phyloP scores from a whole-genome alignment of 805 yeast genomes.

The Lachancea waltii region DNA sequence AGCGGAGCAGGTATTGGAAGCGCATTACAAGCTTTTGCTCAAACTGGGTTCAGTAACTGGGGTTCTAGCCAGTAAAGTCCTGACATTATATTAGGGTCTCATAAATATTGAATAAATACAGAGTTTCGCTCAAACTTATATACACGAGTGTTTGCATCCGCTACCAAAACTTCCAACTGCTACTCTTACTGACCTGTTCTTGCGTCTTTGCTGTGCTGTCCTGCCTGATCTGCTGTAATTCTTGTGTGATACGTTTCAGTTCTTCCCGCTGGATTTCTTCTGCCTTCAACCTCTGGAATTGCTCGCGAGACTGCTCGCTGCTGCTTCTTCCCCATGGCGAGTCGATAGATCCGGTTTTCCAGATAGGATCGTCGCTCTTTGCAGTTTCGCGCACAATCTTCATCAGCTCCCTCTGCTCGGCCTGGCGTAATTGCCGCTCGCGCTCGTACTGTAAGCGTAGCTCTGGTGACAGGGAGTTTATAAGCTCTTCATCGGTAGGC shows the following conservation, averaged over 20 bases:
- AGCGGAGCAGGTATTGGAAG: conserved; percentile 23
- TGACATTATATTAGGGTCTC: not conserved
- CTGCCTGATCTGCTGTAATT: conserved; percentile 37
- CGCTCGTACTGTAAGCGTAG: conserved; percentile 66
- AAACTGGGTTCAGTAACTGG: conserved; percentile 33
- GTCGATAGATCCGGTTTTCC: conserved; percentile 69
- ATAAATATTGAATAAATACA: not conserved
- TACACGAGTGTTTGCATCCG: not conserved
- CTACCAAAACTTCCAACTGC: conserved; percentile 33
- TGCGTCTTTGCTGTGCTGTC: conserved; percentile 35
- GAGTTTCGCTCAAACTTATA: not conserved
- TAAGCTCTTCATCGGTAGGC: conserved; percentile 78
- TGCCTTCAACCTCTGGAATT: conserved; percentile 38
- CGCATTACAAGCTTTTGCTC: conserved; percentile 31
- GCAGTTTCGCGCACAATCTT: conserved; percentile 58
- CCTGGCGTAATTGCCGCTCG: conserved; percentile 52
- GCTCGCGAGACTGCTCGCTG: conserved; percentile 30
- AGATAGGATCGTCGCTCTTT: conserved; percentile 66
- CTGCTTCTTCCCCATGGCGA: conserved; percentile 55
- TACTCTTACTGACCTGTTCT: conserved; percentile 25
- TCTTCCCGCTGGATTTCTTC: conserved; percentile 29
- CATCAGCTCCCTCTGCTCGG: conserved; percentile 66
- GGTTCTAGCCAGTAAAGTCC: conserved; percentile 32
- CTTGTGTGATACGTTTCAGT: conserved; percentile 29
- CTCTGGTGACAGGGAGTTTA: conserved; percentile 75